Evolutionary conservation across 1,284 basidiomycete species (phyloP).

Genomic region (Moesziomyces globuligerus): DNA sequence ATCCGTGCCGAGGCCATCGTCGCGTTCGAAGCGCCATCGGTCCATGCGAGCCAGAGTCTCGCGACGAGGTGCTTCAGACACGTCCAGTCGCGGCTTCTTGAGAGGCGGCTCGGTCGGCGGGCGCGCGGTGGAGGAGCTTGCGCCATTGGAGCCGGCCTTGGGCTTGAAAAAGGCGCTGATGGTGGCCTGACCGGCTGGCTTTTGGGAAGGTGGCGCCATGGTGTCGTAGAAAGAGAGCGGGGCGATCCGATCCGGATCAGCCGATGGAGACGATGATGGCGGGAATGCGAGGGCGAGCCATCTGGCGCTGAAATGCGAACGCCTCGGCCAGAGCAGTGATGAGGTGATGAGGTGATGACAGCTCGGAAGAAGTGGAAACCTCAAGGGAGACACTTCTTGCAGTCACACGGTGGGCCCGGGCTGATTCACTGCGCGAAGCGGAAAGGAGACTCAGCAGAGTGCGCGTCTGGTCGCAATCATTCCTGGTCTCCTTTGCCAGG

Average conservation of each 20-base stretch:
- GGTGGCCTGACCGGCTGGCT: slow-evolving; percentile 24
- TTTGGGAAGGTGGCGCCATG: slow-evolving; percentile 32
- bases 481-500: too few species aligned
- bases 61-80: slow-evolving; percentile 23
- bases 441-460: too few species aligned
- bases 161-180: slow-evolving; percentile 55
- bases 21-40: slow-evolving; percentile 26
- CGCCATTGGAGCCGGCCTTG: slow-evolving; percentile 18
- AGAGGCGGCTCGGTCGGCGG: slow-evolving; percentile 13
- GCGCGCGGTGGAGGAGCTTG: slow-evolving; percentile 5
- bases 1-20: slow-evolving; percentile 1
- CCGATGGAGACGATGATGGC: slow-evolving; percentile 1
- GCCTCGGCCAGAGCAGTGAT: too few species aligned
- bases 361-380: too few species aligned
- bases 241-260: not conserved
- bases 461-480: too few species aligned
- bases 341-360: too few species aligned
- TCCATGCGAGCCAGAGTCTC: slow-evolving; percentile 39
- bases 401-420: too few species aligned
- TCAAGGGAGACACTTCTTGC: too few species aligned
- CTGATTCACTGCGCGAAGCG: too few species aligned
- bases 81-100: slow-evolving; percentile 16
- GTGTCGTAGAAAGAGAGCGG: not conserved
- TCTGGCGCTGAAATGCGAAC: too few species aligned
- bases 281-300: not conserved